phyloP scores from a whole-genome alignment of 1,284 basidiomycete species.

The Cystobasidium slooffiae region DNA sequence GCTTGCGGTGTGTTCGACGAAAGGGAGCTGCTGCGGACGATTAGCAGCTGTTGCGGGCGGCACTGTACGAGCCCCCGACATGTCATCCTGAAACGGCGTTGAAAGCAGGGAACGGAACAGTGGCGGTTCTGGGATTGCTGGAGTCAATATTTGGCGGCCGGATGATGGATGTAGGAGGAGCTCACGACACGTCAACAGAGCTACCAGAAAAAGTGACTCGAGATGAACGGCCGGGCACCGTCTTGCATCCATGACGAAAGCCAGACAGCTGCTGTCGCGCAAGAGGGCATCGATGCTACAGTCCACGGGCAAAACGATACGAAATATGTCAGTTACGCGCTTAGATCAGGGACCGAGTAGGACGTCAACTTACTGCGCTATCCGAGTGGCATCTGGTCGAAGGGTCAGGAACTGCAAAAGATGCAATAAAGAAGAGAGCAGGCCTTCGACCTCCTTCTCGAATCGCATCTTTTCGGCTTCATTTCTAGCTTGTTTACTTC shows the following conservation, averaged over 20 bases:
- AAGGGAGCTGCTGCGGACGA: slow-evolving; percentile 9
- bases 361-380: background rate
- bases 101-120: slow-evolving; percentile 26
- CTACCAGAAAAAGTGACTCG: background rate
- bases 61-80: background rate
- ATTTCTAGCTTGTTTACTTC: slow-evolving; percentile 15
- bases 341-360: background rate
- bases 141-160: background rate
- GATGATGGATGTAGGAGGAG: background rate
- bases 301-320: background rate
- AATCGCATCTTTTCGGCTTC: slow-evolving; percentile 2
- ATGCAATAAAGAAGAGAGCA: slow-evolving; percentile 1
- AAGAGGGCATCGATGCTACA: slow-evolving; percentile 28
- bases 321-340: background rate
- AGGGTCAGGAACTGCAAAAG: background rate
- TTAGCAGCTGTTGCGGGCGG: background rate
- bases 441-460: slow-evolving; percentile 7
- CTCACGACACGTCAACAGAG: slow-evolving; percentile 15
- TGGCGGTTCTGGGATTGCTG: background rate
- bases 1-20: slow-evolving; percentile 25
- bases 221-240: slow-evolving; percentile 16
- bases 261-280: slow-evolving; percentile 21
- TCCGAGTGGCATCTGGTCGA: slow-evolving; percentile 22
- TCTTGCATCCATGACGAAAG: slow-evolving; percentile 14
- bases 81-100: slow-evolving; percentile 8